These are phyloP conservation scores for Boechera stricta DNA, from an alignment of 345 rosid species.

Conservation along the genomic window DNA sequence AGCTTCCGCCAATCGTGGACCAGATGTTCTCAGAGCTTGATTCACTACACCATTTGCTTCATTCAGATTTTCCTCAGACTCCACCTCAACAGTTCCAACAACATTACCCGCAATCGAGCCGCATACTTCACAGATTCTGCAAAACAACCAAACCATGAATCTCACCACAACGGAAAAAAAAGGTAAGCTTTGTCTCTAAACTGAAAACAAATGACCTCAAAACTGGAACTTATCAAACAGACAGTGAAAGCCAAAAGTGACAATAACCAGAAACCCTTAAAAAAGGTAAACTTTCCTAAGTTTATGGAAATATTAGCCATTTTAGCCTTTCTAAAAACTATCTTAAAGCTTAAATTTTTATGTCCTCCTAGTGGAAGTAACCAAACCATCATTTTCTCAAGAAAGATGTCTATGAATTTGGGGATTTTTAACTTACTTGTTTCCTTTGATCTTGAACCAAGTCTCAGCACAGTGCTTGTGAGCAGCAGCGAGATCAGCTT, in stretches of 20 bases:
- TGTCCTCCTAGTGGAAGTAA: not conserved
- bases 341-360: slow-evolving; percentile 4
- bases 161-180: not conserved
- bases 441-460: slow-evolving; percentile 91
- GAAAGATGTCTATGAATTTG: not conserved
- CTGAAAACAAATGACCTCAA: not conserved
- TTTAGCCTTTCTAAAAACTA: not conserved
- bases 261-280: not conserved
- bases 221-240: not conserved
- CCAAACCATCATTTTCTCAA: slow-evolving; percentile 4
- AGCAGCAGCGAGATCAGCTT: slow-evolving; percentile 87
- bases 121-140: slow-evolving; percentile 95
- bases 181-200: not conserved
- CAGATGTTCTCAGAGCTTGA: slow-evolving; percentile 42
- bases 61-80: slow-evolving; percentile 52
- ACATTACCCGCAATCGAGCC: slow-evolving; percentile 79
- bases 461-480: slow-evolving; percentile 90
- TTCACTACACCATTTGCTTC: slow-evolving; percentile 51
- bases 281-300: slow-evolving; percentile 4
- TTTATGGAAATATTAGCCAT: not conserved
- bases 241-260: not conserved
- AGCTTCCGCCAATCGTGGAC: slow-evolving; percentile 46
- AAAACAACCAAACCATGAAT: slow-evolving; percentile 24
- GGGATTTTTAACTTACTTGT: slow-evolving; percentile 56
- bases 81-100: slow-evolving; percentile 57